phyloP scores from a whole-genome alignment of 768 basidiomycete species.

The Leucosporidium creatinivorum region DNA sequence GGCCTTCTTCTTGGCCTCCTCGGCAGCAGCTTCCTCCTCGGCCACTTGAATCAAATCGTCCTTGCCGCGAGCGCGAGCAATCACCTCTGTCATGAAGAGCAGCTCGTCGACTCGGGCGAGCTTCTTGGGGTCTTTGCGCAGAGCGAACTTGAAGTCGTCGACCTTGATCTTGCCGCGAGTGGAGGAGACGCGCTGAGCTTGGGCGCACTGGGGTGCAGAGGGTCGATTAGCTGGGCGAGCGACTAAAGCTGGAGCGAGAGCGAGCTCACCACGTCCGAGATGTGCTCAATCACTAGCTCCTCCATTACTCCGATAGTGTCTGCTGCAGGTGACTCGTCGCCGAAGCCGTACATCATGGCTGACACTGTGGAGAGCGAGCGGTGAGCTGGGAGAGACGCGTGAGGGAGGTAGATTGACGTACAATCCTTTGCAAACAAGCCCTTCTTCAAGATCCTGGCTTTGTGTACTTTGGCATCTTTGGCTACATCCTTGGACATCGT shows the following conservation, averaged over 20 bases:
- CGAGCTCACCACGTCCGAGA: slow-evolving; percentile 71
- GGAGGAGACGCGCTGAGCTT: slow-evolving; percentile 30
- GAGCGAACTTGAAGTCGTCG: slow-evolving; percentile 71
- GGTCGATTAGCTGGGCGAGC: not conserved
- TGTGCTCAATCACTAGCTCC: slow-evolving; percentile 83
- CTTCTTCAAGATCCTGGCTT: slow-evolving; percentile 19
- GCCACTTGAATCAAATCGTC: slow-evolving; percentile 23
- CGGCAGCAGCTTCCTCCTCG: slow-evolving; percentile 14
- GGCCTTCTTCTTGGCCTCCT: not conserved
- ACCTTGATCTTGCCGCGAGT: slow-evolving; percentile 47
- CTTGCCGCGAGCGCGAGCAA: slow-evolving; percentile 60
- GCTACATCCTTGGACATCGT: not conserved
- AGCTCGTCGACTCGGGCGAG: slow-evolving; percentile 86
- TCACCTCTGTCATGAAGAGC: slow-evolving; percentile 87
- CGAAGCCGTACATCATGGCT: slow-evolving; percentile 63
- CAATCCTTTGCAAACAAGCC: slow-evolving; percentile 36
- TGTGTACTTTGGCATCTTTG: not conserved
- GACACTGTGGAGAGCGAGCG: slow-evolving; percentile 14
- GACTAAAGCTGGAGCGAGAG: not conserved
- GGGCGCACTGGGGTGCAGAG: slow-evolving; percentile 30
- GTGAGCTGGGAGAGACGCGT: not conserved
- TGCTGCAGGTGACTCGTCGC: slow-evolving; percentile 77
- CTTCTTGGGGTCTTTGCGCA: slow-evolving; percentile 82
- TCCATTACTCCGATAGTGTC: slow-evolving; percentile 90
- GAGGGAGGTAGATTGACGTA: not conserved